A percentile compares a stretch with the other conserved stretches of the same genome.
Conservation (phyloP, 495 filamentous ascomycete species). For the Xylaria palmicola region DNA sequence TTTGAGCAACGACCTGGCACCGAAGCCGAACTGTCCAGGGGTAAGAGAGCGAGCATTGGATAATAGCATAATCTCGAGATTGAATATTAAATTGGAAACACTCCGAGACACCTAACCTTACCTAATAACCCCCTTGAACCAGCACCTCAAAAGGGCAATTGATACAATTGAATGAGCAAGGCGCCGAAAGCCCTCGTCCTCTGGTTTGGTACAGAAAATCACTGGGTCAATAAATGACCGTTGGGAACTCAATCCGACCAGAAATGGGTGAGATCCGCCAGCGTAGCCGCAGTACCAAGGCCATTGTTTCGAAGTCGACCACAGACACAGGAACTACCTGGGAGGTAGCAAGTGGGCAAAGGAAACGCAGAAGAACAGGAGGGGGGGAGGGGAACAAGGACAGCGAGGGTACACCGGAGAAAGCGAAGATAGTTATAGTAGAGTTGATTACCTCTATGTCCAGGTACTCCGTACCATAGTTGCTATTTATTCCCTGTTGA, state of each 20-base stretch:
- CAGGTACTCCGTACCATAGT: neutral
- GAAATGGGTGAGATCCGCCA: neutral
- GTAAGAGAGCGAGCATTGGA: no score
- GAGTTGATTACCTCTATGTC: neutral
- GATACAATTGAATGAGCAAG: no score
- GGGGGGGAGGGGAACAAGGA: neutral
- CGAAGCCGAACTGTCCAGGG: neutral
- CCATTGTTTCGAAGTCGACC: neutral
- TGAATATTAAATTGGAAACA: no score
- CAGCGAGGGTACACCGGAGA: neutral
- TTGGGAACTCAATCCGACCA: neutral
- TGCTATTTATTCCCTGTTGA: neutral
- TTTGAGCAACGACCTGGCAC: neutral
- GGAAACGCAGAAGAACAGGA: no score
- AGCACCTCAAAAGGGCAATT: no score
- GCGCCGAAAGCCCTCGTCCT: no score
- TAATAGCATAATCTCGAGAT: neutral
- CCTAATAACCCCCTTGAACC: no score
- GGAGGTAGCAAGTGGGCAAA: no score
- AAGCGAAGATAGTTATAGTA: neutral
- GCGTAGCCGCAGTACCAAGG: neutral
- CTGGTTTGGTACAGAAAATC: no score
- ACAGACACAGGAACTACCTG: no score
- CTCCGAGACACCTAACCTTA: no score
- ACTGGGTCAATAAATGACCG: neutral